Conservation (phyloP, 1,284 basidiomycete species). For the Termitomyces sp. region DNA sequence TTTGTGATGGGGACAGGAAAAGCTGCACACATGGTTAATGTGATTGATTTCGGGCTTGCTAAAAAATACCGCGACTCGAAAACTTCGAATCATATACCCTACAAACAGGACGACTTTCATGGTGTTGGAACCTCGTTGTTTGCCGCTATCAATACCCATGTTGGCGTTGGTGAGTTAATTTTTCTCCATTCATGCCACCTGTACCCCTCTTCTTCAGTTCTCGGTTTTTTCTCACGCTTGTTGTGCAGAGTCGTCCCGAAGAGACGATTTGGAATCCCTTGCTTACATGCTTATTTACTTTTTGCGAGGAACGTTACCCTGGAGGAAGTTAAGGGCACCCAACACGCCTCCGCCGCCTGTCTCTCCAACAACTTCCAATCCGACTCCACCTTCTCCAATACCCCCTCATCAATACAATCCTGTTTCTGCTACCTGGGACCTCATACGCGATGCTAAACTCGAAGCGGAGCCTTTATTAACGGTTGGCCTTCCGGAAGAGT, state of each 20-base stretch:
- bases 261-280: conserved; percentile 89
- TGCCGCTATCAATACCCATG: conserved; percentile 92
- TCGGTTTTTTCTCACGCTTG: conserved; percentile 7
- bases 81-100: conserved; percentile 86
- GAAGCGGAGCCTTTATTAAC: conserved; percentile 65
- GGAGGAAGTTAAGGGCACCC: conserved; percentile 76
- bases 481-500: conserved; percentile 81
- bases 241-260: conserved; percentile 70
- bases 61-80: conserved; percentile 91
- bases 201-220: background rate
- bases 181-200: background rate
- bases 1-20: conserved; percentile 76
- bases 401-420: conserved; percentile 39
- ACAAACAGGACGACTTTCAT: conserved; percentile 85
- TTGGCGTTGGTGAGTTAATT: conserved; percentile 68
- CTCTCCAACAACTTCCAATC: conserved; percentile 32
- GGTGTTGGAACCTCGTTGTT: conserved; percentile 93
- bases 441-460: conserved; percentile 66
- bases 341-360: conserved; percentile 39
- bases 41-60: conserved; percentile 97
- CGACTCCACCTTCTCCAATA: conserved; percentile 13
- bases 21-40: conserved; percentile 58
- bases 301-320: conserved; percentile 84
- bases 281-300: conserved; percentile 95
- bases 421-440: conserved; percentile 77